Evolutionary conservation across 805 yeast genomes (phyloP).

Genomic region (Wickerhamiella australiensis): DNA sequence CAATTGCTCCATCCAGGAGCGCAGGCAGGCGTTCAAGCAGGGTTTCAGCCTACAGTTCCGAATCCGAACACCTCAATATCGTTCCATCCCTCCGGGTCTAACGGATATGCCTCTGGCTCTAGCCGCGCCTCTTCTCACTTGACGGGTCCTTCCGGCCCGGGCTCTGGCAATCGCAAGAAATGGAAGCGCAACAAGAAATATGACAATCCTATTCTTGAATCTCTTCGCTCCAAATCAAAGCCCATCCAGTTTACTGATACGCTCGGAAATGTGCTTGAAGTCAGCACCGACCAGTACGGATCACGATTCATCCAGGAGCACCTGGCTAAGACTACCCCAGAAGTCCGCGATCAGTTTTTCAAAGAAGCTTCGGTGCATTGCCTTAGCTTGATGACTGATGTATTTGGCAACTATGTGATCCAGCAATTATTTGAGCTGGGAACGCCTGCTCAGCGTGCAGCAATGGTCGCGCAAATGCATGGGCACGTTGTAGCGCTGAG

Average conservation of each 20-base stretch:
- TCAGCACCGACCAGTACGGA: slow-evolving; percentile 93
- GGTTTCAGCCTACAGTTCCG: no score
- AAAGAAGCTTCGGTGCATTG: slow-evolving; percentile 68
- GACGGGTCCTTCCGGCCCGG: neutral
- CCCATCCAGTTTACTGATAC: slow-evolving; percentile 60
- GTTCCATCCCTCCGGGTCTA: no score
- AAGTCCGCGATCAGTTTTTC: slow-evolving; percentile 70
- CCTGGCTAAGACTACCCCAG: slow-evolving; percentile 48
- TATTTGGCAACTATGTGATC: slow-evolving; percentile 93
- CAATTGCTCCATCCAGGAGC: neutral
- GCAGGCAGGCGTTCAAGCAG: neutral
- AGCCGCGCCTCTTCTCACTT: no score
- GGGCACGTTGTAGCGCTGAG: slow-evolving; percentile 67
- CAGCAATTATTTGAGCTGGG: slow-evolving; percentile 90
- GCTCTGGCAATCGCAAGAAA: neutral
- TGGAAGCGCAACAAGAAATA: slow-evolving; percentile 8
- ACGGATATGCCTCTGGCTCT: no score
- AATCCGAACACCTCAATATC: no score
- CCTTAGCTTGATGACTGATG: slow-evolving; percentile 81
- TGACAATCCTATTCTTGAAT: slow-evolving; percentile 55
- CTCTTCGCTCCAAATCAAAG: slow-evolving; percentile 59
- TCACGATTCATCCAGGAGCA: slow-evolving; percentile 92
- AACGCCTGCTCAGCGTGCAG: slow-evolving; percentile 50
- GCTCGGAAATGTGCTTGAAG: slow-evolving; percentile 78
- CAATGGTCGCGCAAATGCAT: slow-evolving; percentile 56